Evolutionary conservation across 306 rosid genomes (phyloP), one percentile per base, ranked within the genome.

Genomic region (Chamaecrista fasciculata): DNA sequence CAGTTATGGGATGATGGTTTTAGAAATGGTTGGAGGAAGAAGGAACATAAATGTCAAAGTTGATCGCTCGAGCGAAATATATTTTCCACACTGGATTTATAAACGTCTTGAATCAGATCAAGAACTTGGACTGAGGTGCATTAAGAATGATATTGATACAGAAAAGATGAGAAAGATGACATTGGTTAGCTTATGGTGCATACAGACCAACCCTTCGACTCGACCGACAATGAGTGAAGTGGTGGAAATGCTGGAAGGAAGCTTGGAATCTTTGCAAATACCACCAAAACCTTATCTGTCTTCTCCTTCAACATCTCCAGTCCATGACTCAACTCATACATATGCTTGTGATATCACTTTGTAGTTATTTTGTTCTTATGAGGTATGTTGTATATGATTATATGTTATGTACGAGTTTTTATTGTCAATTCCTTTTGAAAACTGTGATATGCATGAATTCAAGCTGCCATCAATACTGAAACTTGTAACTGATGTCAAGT

Each of bases 211-310:
- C 4, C 75, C 75, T 43, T 60, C 63, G 33, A 46, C 43, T 1
- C 46, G 56, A 2, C 71, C 76, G 14, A 1, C 71, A 0, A 78
- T 72, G 71, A 43, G 3, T 11, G 5, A 34, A 52, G 82, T 66
- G 5, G 75, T 72, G 18, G 67, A 66, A 16, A 72, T 59, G 82
- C 20, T 78, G 20, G 78, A 50, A 42, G 82, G 78, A 0, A 66
- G 51, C 24, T 8, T 72, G 6, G 79, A 61, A 4, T 61, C 63
- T 4, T 67, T 78, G 51, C 57, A 73, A 14, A 3, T 42, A 5
- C 75, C 82, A 4, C 75, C 82, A n/a, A n/a, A n/a, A n/a, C n/a
- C n/a, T n/a, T n/a, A n/a, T n/a, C n/a, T n/a, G n/a, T n/a, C n/a
- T n/a, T 72, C 71, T 16, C 62, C 75, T 11, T 25, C 83, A 42